These are phyloP conservation scores for Trichothecium roseum DNA, from an alignment of 2,329 filamentous ascomycete genomes.

Conservation along the genomic window DNA sequence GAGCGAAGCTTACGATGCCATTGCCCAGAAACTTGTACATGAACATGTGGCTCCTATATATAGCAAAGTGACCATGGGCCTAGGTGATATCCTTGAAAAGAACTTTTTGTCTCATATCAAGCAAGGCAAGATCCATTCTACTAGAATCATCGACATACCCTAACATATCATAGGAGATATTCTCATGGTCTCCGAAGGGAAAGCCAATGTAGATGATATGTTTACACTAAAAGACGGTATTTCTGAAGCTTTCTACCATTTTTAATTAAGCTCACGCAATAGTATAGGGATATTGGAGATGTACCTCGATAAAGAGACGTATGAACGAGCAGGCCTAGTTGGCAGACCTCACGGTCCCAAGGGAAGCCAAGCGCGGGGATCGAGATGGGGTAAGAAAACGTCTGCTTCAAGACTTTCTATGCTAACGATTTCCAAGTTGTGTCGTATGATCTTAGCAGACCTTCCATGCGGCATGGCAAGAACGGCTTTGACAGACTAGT, in stretches of 20 bases:
- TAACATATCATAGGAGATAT: constrained; percentile 51
- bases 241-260: background rate
- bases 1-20: constrained; percentile 42
- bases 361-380: constrained; percentile 48
- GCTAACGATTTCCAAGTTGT: constrained; percentile 46
- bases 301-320: constrained; percentile 70
- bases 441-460: constrained; percentile 61
- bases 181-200: constrained; percentile 75
- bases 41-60: constrained; percentile 35
- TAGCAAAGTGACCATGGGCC: constrained; percentile 59
- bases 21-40: constrained; percentile 41
- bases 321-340: constrained; percentile 71
- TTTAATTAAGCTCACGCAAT: background rate
- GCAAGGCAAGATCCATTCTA: constrained; percentile 37
- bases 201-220: constrained; percentile 57
- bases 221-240: constrained; percentile 61
- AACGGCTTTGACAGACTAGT: constrained; percentile 70
- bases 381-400: constrained; percentile 56
- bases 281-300: constrained; percentile 57
- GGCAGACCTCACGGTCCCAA: constrained; percentile 57
- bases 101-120: constrained; percentile 80
- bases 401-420: background rate
- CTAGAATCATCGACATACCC: no score
- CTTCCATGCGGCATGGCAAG: constrained; percentile 74
- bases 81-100: constrained; percentile 60